phyloP scores from a whole-genome alignment of 441 rosid species.

The Erysimum pusillum region DNA sequence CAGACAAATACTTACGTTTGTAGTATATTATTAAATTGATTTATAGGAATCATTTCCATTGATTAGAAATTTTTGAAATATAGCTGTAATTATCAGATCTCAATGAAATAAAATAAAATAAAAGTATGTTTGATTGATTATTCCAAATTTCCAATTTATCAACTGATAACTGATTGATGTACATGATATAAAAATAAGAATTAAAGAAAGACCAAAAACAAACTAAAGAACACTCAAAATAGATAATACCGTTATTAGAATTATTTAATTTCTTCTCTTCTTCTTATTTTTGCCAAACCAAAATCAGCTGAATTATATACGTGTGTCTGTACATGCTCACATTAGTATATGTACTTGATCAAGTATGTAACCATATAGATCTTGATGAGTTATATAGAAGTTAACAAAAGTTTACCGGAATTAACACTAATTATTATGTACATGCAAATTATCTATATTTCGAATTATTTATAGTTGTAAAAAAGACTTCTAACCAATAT shows the following conservation, averaged over 20 bases:
- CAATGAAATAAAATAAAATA: slow-evolving; percentile 18
- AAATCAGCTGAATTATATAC: not conserved
- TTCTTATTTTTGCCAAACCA: not conserved
- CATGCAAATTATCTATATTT: not conserved
- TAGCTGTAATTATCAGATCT: not conserved
- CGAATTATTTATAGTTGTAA: not conserved
- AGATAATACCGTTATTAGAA: not conserved
- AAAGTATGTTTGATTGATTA: slow-evolving; percentile 38
- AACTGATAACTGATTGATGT: slow-evolving; percentile 40
- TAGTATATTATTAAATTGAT: not conserved
- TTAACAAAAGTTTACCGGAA: not conserved
- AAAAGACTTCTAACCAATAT: too few species aligned
- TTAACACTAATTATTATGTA: not conserved
- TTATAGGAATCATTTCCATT: not conserved
- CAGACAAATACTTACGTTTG: not conserved
- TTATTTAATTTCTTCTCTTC: not conserved
- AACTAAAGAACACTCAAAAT: slow-evolving; percentile 8
- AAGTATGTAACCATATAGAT: slow-evolving; percentile 8
- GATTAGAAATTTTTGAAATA: not conserved
- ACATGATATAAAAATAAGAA: not conserved
- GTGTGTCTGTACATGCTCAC: slow-evolving; percentile 10
- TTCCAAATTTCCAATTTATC: slow-evolving; percentile 34
- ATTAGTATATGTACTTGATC: not conserved
- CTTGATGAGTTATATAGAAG: not conserved
- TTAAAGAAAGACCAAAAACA: slow-evolving; percentile 3